Evolutionary conservation across 192 early-diverging fungal species (phyloP), one percentile per base, ranked within the genome.

Genomic region (Backusella morwellensis): DNA sequence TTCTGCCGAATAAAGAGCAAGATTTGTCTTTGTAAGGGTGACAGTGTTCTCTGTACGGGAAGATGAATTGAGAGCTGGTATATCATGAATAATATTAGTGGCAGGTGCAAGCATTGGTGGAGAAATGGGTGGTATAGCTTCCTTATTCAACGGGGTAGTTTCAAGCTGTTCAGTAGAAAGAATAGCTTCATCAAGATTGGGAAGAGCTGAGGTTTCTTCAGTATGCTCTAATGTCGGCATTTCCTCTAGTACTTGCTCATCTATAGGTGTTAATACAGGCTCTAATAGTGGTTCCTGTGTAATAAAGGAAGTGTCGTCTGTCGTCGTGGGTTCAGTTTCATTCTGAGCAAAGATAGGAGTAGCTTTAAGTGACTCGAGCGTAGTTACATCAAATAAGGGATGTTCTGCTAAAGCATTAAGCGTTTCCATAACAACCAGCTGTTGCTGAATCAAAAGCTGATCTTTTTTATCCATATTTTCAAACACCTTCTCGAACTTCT

Each of bases 381-480:
- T 70, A n/a, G 38, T n/a, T n/a, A 54, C 41, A 40, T 70, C 68
- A 21, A 70, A 70, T 21, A 70, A 41, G 0, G 68, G 68, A 41
- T 70, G 68, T 17, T 70, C 68, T n/a, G 35, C 68, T 70, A 70
- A 38, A 36, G 35, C 11, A 70, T 68, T 68, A 36, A 85, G 44
- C 0, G 59, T 50, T 32, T 35, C 56, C 38, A 83, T 67, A 14
- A 87, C 54, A 12, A 23, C 38, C 12, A 73, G 36, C 32, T 87
- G 83, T 15, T 80, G 72, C 29, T 82, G 78, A 9, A 77, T 72
- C 50, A 87, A 44, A n/a, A 77, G 50, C n/a, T 78, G 70, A 63
- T 86, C 80, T 35, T 86, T 85, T 35, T 66, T 23, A 2, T 77
- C 75, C 70, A 88, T 36, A 9, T 63, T 66, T 12, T 79, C 77